A percentile compares a stretch with the other conserved stretches of the same genome.
phyloP scores from a whole-genome alignment of 306 rosid genomes.

The Acacia confusa region DNA sequence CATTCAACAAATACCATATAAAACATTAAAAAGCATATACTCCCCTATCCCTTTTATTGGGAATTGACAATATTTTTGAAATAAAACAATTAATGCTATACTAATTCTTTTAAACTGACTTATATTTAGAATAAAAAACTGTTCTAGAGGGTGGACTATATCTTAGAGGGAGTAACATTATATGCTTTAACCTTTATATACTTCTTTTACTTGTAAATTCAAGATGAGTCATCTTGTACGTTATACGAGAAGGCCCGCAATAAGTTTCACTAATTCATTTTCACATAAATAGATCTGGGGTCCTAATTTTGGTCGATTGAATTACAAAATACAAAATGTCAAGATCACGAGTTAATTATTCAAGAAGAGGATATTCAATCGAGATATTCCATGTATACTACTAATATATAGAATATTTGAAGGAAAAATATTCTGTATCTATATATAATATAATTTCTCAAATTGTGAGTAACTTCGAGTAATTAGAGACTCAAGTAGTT shows the following conservation, averaged over 20 bases:
- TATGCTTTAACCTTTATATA: background rate
- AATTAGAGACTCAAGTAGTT: background rate
- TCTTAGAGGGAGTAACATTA: background rate
- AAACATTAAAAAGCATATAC: background rate
- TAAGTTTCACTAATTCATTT: no score
- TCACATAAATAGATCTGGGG: no score
- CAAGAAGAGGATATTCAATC: no score
- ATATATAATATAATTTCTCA: background rate
- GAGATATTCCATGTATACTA: no score
- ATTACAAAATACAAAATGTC: no score
- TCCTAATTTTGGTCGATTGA: no score
- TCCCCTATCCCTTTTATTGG: background rate
- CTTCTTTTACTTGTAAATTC: background rate
- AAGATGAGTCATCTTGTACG: no score
- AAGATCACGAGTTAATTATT: no score
- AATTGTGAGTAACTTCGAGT: background rate
- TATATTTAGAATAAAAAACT: background rate
- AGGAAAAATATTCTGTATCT: background rate
- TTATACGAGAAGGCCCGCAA: no score
- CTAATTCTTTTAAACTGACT: background rate
- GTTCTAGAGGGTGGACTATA: background rate
- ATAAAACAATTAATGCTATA: no score
- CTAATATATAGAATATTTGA: background rate
- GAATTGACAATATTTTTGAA: background rate
- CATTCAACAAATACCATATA: background rate